phyloP scores from a whole-genome alignment of 768 basidiomycete genomes.

The Trametes coccinea region DNA sequence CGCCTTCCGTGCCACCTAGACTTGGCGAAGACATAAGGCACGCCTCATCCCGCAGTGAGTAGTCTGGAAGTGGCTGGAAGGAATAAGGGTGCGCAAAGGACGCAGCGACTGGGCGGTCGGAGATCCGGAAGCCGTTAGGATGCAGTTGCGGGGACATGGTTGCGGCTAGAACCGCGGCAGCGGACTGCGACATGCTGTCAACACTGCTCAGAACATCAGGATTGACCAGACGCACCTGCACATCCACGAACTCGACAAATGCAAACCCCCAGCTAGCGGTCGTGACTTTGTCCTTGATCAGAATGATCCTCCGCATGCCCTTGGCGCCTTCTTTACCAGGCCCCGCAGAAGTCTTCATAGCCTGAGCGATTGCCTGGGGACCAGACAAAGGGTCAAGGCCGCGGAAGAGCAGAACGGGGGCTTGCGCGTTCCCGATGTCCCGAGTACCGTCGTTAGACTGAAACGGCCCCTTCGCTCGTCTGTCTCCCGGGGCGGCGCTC shows the following conservation, averaged over 20 bases:
- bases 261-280: constrained; percentile 91
- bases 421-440: constrained; percentile 88
- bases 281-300: constrained; percentile 87
- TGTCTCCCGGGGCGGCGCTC: constrained; percentile 73
- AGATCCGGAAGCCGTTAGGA: constrained; percentile 92
- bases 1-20: constrained; percentile 70
- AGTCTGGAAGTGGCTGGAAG: constrained; percentile 79
- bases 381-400: constrained; percentile 87
- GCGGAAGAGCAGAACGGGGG: constrained; percentile 83
- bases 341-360: constrained; percentile 83
- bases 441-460: constrained; percentile 90
- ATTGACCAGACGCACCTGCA: constrained; percentile 54
- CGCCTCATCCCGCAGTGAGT: constrained; percentile 74
- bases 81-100: constrained; percentile 93
- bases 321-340: constrained; percentile 73
- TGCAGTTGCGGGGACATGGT: constrained; percentile 86
- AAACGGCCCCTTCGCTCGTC: constrained; percentile 53
- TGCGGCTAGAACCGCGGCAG: constrained; percentile 77
- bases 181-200: constrained; percentile 55
- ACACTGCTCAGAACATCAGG: constrained; percentile 17
- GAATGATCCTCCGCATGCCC: constrained; percentile 84
- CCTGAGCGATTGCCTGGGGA: constrained; percentile 83
- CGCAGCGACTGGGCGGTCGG: constrained; percentile 83
- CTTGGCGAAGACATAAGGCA: constrained; percentile 65
- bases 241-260: constrained; percentile 89